Evolutionary conservation across 768 basidiomycete genomes (phyloP), one percentile per base, ranked within the genome.

Genomic region (Termitomyces sp.): DNA sequence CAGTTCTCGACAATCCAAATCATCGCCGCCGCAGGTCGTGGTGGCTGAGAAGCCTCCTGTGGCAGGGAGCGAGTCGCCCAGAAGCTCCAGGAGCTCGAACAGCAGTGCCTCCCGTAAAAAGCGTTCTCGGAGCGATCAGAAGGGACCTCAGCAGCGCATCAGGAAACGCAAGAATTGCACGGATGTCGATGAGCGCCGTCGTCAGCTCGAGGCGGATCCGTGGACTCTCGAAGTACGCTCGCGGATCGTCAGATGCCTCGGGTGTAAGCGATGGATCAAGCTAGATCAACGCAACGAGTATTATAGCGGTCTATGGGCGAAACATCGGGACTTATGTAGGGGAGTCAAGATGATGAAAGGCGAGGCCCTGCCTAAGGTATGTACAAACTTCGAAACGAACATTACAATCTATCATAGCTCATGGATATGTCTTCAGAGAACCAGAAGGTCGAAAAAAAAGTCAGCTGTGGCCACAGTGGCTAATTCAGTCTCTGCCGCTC

Each of bases 81-180:
- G 40, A 42, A 6, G 40, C 40, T 5, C 6, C 40, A 42, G 17
- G 40, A 42, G 40, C 40, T 15, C 15, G 15, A 42, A 25, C 25
- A 25, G 25, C 14, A 37, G 15, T 17, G n/a, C 37, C 15, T 29
- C 37, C 5, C 20, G 3, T 31, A 55, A 43, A n/a, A 42, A 55
- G n/a, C 53, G 53, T 2, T 10, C 53, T 1, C 54, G 40, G 17
- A 11, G 31, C 4, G 31, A 38, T 10, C n/a, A 29, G n/a, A 45
- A 43, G 42, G 8, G 31, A 12, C 1, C 43, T 3, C 42, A 56
- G 42, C 55, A 56, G n/a, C 55, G 55, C 31, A 42, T 32, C 11
- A n/a, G 55, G 55, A 40, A 60, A 11, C 60, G 63, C 25, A 64
- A 61, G 57, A 64, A 64, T 34, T 51, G 52, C 40, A 64, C 57